phyloP scores from a whole-genome alignment of 192 early-diverging fungal species.

The Backusella australiensis region DNA sequence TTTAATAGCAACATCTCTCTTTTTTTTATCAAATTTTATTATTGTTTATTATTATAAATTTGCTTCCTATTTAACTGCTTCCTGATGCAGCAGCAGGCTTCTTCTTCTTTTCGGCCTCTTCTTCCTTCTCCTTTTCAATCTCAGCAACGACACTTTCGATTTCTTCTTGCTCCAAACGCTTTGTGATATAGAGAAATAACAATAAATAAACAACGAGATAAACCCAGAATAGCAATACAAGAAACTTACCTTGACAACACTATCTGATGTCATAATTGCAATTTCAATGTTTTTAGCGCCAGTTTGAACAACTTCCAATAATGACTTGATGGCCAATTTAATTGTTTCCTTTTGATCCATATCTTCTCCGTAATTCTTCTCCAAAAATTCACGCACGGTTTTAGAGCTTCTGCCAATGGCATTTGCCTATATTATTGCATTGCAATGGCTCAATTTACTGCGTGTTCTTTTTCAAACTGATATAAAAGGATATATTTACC shows the following conservation, averaged over 20 bases:
- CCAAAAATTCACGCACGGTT: conserved; percentile 97
- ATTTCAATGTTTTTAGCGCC: conserved; percentile 99
- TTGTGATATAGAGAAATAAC: not conserved
- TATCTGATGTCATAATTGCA: conserved; percentile 82
- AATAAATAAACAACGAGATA: not conserved
- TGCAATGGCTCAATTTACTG: not conserved
- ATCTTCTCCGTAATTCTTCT: conserved; percentile 94
- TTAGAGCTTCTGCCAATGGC: conserved; percentile 95
- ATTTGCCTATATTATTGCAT: conserved; percentile 63
- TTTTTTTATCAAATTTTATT: not conserved
- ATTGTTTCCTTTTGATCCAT: conserved; percentile 77
- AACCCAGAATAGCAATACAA: not conserved
- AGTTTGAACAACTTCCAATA: conserved; percentile 98
- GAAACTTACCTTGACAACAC: conserved; percentile 57
- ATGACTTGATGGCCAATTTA: conserved; percentile 87
- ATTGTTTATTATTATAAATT: not conserved
- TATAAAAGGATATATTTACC: conserved; percentile 56
- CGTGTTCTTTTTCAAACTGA: not conserved
- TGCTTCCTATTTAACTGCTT: conserved; percentile 15
- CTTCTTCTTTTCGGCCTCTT: conserved; percentile 82
- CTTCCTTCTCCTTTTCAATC: conserved; percentile 91
- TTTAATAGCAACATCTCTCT: not conserved
- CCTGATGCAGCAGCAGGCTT: conserved; percentile 39
- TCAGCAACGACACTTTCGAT: conserved; percentile 71
- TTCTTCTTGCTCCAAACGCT: conserved; percentile 69